Evolutionary conservation across 768 basidiomycete species (phyloP).

Genomic region (Austroboletus festivus): DNA sequence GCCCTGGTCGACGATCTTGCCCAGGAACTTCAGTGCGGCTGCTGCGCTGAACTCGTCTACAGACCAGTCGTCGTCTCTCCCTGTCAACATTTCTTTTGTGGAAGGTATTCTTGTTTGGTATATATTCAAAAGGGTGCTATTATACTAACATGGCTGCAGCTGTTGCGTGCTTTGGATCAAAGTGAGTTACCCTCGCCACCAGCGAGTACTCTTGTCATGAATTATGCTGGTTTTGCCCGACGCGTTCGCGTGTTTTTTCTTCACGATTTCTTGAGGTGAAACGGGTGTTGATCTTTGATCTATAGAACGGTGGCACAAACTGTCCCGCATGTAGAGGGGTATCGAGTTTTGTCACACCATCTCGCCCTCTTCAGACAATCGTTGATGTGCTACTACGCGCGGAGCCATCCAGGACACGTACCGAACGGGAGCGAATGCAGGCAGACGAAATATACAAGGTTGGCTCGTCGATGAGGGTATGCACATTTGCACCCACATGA

Average conservation of each 20-base stretch:
- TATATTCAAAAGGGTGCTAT: neutral
- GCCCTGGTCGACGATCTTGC: conserved; percentile 58
- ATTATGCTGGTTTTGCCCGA: neutral
- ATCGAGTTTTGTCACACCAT: conserved; percentile 68
- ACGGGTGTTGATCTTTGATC: conserved; percentile 11
- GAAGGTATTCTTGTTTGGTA: conserved; percentile 52
- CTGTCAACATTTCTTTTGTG: conserved; percentile 90
- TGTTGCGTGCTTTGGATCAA: conserved; percentile 82
- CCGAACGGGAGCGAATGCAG: conserved; percentile 70
- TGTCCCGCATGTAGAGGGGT: conserved; percentile 77
- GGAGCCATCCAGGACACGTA: conserved; percentile 64
- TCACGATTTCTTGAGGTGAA: neutral
- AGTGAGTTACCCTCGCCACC: conserved; percentile 44
- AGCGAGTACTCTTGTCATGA: neutral
- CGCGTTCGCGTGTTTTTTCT: neutral
- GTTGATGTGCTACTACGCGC: conserved; percentile 69
- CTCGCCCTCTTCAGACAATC: conserved; percentile 68
- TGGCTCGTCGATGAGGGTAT: conserved; percentile 61
- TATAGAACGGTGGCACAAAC: conserved; percentile 78
- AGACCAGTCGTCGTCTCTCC: conserved; percentile 78
- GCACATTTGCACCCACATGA: conserved; percentile 16
- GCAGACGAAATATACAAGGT: conserved; percentile 77
- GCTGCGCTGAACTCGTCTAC: conserved; percentile 80
- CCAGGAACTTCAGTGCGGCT: conserved; percentile 80
- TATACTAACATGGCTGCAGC: conserved; percentile 52